These are phyloP conservation scores for Alloteropsis semialata DNA, from an alignment of 176 grass and related monocot species.

Conservation along the genomic window DNA sequence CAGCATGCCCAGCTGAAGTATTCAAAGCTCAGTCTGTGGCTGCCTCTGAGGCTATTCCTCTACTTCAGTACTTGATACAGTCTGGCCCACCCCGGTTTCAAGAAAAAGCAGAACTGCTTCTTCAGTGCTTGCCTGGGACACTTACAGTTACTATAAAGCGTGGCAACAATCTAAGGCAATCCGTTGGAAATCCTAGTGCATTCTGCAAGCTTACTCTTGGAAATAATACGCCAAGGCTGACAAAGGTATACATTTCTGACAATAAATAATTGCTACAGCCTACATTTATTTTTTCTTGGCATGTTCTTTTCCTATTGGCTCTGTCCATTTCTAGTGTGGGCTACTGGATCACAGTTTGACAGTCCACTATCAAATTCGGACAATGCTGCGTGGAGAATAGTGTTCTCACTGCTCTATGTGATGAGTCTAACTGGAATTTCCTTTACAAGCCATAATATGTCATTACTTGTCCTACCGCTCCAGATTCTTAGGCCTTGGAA, in stretches of 20 bases:
- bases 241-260: constrained; percentile 60
- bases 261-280: constrained; percentile 3
- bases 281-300: neutral
- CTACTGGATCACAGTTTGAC: neutral
- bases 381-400: neutral
- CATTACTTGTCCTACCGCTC: neutral
- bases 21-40: constrained; percentile 98
- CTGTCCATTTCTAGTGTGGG: neutral
- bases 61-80: constrained; percentile 98
- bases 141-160: constrained; percentile 97
- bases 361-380: neutral
- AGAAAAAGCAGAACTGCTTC: constrained; percentile 90
- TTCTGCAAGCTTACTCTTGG: constrained; percentile 99
- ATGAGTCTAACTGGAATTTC: neutral
- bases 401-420: neutral
- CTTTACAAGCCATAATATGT: neutral
- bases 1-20: constrained; percentile 86
- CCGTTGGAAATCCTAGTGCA: constrained; percentile 94
- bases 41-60: constrained; percentile 94
- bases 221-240: constrained; percentile 82
- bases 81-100: constrained; percentile 97
- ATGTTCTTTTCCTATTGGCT: neutral
- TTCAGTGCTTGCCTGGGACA: constrained; percentile 96
- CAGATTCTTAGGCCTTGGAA: neutral
- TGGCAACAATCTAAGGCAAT: constrained; percentile 89